These are phyloP conservation scores for Viola pubescens DNA, from an alignment of 441 rosid genomes.

Conservation along the genomic window DNA sequence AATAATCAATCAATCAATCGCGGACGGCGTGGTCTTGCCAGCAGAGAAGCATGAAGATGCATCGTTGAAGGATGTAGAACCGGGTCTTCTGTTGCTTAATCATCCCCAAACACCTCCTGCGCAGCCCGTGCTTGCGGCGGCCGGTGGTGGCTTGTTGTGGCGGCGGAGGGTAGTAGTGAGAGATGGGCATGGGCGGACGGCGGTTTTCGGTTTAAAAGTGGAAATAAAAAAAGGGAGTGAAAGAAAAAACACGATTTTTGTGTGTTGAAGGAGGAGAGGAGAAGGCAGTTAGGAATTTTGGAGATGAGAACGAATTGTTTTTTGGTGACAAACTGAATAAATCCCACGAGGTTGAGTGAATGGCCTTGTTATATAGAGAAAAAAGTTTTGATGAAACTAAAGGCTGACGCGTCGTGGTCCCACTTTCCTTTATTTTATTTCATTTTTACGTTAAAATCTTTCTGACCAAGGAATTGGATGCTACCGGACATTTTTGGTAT, in stretches of 20 bases:
- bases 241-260: too few relatives aligned
- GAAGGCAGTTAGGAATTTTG: not conserved
- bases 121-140: conserved; percentile 25
- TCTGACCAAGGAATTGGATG: too few relatives aligned
- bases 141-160: not conserved
- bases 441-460: not conserved
- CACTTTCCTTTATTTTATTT: not conserved
- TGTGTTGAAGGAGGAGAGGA: not conserved
- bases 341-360: too few relatives aligned
- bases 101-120: conserved; percentile 35
- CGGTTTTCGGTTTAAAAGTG: not conserved
- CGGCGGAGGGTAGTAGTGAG: not conserved
- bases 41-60: conserved; percentile 60
- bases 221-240: too few relatives aligned
- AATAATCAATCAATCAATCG: conserved; percentile 20
- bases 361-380: not conserved
- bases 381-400: not conserved
- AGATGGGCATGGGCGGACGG: not conserved
- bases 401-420: not conserved
- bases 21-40: conserved; percentile 48
- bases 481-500: too few relatives aligned
- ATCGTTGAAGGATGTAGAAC: conserved; percentile 54
- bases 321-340: too few relatives aligned
- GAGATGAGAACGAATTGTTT: not conserved
- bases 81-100: conserved; percentile 63